Percentiles rank a stretch among this genome's conserved stretches.
Evolutionary conservation across 2,329 filamentous ascomycete genomes (phyloP).

Genomic region (Hymenoscyphus salicellus): DNA sequence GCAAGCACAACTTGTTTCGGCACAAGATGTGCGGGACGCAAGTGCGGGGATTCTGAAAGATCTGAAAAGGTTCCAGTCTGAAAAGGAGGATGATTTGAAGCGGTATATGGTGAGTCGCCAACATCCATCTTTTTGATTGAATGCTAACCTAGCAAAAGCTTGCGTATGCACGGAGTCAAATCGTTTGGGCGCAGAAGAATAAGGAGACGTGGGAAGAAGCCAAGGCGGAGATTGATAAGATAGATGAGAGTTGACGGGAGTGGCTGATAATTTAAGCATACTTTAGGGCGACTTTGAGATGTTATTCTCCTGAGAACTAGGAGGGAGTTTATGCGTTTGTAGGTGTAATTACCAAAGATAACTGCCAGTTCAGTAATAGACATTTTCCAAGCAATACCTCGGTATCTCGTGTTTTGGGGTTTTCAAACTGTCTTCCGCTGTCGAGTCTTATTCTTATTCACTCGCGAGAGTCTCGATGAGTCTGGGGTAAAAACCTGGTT

Average conservation of each 20-base stretch:
- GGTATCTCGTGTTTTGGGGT: background rate
- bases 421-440: background rate
- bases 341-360: constrained; percentile 17
- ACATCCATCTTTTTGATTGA: constrained; percentile 21
- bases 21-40: constrained; percentile 89
- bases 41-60: constrained; percentile 85
- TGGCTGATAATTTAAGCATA: constrained; percentile 11
- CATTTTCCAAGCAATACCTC: background rate
- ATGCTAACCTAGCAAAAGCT: constrained; percentile 46
- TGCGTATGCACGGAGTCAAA: constrained; percentile 68
- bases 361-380: constrained; percentile 24
- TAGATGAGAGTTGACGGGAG: constrained; percentile 44
- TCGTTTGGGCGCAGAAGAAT: constrained; percentile 73
- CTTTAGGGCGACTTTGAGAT: constrained; percentile 11
- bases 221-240: constrained; percentile 66
- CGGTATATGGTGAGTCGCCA: constrained; percentile 81
- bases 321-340: constrained; percentile 1
- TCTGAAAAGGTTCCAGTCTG: constrained; percentile 84
- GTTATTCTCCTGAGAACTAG: constrained; percentile 18
- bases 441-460: background rate
- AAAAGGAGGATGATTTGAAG: constrained; percentile 92
- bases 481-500: background rate
- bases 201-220: constrained; percentile 72
- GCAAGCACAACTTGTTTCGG: constrained; percentile 82
- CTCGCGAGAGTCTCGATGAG: no score